These are phyloP conservation scores for Pyrus betulifolia DNA, from an alignment of 306 rosid species.

Conservation along the genomic window DNA sequence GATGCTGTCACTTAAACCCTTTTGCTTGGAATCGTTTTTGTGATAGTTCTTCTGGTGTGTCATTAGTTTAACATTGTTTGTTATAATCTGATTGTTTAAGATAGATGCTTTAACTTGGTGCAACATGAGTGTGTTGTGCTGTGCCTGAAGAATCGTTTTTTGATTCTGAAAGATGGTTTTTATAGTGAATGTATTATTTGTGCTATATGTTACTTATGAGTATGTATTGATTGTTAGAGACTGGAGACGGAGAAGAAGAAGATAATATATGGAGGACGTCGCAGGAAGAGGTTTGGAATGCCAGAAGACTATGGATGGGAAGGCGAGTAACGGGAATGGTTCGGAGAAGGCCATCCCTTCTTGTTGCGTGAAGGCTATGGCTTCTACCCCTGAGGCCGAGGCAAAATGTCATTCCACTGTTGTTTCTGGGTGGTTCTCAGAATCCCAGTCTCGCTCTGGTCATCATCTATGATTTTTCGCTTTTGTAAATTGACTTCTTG, in stretches of 20 bases:
- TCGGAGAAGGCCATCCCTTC: constrained; percentile 59
- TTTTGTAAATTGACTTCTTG: not conserved
- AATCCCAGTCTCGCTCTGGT: constrained; percentile 73
- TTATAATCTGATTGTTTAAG: not conserved
- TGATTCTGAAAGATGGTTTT: not conserved
- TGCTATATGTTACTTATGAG: constrained; percentile 2
- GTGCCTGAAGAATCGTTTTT: not conserved
- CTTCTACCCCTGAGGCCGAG: constrained; percentile 67
- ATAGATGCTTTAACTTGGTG: constrained; percentile 1
- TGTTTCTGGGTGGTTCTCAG: constrained; percentile 99
- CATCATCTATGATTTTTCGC: constrained; percentile 29
- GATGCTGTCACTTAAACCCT: constrained; percentile 6
- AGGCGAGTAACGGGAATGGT: constrained; percentile 67
- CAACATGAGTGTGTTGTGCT: not conserved
- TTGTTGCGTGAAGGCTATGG: constrained; percentile 86
- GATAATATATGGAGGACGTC: constrained; percentile 76
- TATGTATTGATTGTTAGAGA: constrained; percentile 39
- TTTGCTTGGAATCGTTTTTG: constrained; percentile 5
- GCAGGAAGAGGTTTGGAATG: constrained; percentile 96
- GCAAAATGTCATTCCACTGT: constrained; percentile 85
- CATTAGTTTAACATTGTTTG: not conserved
- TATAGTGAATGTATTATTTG: not conserved
- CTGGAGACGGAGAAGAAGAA: constrained; percentile 83
- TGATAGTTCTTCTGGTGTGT: constrained; percentile 9
- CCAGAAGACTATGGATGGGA: constrained; percentile 98